These are phyloP conservation scores for Scolecobasidium constrictum DNA, from an alignment of 2,329 filamentous ascomycete species.

Conservation along the genomic window DNA sequence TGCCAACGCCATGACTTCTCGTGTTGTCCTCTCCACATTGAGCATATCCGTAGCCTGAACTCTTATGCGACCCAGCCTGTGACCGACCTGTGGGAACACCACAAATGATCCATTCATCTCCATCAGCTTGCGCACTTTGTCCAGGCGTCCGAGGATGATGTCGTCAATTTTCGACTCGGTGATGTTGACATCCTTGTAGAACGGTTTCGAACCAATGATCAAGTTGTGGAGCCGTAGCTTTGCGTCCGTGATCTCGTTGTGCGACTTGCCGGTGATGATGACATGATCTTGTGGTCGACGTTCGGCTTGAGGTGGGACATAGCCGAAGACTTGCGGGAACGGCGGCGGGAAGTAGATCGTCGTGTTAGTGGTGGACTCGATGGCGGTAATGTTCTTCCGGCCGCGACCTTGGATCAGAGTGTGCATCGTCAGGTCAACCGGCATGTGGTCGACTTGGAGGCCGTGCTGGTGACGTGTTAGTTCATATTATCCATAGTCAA, in stretches of 20 bases:
- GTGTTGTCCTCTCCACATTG: conserved; percentile 87
- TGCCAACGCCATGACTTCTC: conserved; percentile 90
- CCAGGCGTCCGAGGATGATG: conserved; percentile 78
- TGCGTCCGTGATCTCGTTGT: conserved; percentile 73
- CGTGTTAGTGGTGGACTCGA: conserved; percentile 89
- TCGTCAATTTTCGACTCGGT: conserved; percentile 90
- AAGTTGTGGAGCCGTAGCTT: conserved; percentile 88
- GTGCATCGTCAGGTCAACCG: conserved; percentile 78
- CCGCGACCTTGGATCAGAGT: conserved; percentile 87
- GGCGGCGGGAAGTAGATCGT: conserved; percentile 97
- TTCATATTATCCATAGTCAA: too few species aligned
- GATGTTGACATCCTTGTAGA: conserved; percentile 82
- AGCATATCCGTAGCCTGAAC: conserved; percentile 90
- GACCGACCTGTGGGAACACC: conserved; percentile 78
- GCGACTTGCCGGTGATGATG: conserved; percentile 84
- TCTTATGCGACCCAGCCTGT: conserved; percentile 71
- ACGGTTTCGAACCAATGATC: conserved; percentile 62
- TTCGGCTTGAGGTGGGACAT: conserved; percentile 70
- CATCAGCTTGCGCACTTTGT: conserved; percentile 97
- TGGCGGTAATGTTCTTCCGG: conserved; percentile 94
- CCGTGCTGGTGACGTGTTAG: too few species aligned
- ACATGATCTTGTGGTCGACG: conserved; percentile 81
- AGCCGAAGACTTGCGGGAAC: conserved; percentile 85
- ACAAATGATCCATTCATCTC: conserved; percentile 95
- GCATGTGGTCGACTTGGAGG: conserved; percentile 65